phyloP scores from a whole-genome alignment of 2,329 filamentous ascomycete genomes.

The Claviceps fusiformis region DNA sequence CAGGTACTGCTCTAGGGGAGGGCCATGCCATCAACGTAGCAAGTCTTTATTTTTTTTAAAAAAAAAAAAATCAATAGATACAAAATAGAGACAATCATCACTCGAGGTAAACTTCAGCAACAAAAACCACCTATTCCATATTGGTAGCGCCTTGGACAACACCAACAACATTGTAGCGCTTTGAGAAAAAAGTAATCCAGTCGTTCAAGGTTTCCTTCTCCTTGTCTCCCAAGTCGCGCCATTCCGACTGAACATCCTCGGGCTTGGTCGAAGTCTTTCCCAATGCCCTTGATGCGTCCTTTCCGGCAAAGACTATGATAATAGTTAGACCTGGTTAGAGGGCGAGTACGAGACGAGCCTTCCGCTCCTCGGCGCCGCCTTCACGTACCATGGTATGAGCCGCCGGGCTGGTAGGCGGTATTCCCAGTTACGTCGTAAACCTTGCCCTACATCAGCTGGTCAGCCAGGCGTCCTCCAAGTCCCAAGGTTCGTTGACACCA shows the following conservation, averaged over 20 bases:
- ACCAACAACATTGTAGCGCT: conserved; percentile 86
- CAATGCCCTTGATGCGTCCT: conserved; percentile 87
- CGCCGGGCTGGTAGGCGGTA: conserved; percentile 68
- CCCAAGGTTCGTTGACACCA: not conserved
- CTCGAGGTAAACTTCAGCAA: not conserved
- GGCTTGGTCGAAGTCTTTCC: conserved; percentile 74
- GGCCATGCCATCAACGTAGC: too few species aligned
- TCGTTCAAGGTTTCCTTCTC: conserved; percentile 76
- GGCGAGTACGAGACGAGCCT: not conserved
- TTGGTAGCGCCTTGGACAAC: conserved; percentile 48
- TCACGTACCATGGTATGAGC: conserved; percentile 67
- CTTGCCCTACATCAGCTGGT: conserved; percentile 47
- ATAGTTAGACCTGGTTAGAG: not conserved
- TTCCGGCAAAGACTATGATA: conserved; percentile 74
- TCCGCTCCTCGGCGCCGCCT: too few species aligned
- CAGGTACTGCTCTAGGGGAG: too few species aligned
- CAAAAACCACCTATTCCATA: conserved; percentile 21
- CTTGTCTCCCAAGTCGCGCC: conserved; percentile 70
- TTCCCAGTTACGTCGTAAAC: conserved; percentile 93
- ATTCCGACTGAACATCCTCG: conserved; percentile 72
- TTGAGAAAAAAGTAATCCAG: conserved; percentile 93
- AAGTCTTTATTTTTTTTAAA: too few species aligned
- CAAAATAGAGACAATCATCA: not conserved
- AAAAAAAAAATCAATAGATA: too few species aligned
- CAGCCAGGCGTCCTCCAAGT: not conserved